Conservation (phyloP, 2,329 filamentous ascomycete species). For the Phialocephala subalpina region DNA sequence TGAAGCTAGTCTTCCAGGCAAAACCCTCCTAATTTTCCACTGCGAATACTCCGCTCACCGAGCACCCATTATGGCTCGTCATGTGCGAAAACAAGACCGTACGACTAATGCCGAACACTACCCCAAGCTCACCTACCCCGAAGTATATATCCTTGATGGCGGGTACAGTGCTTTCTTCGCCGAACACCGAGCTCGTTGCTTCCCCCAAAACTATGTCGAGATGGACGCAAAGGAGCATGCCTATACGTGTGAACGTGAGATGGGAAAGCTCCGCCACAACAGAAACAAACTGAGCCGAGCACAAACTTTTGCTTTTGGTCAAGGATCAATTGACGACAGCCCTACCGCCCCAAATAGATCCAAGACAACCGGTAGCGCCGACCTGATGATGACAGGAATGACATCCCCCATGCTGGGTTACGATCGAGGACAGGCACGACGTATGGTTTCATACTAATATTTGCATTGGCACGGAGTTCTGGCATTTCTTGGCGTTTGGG, state of each 20-base stretch:
- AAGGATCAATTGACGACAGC: conserved; percentile 66
- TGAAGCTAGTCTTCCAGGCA: conserved; percentile 66
- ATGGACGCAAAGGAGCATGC: conserved; percentile 95
- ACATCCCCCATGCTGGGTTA: conserved; percentile 53
- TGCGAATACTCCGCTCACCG: conserved; percentile 99
- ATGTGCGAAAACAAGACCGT: conserved; percentile 89
- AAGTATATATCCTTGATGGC: conserved; percentile 96
- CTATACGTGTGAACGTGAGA: conserved; percentile 90
- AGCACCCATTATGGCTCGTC: conserved; percentile 94
- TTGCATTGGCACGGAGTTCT: conserved; percentile 36
- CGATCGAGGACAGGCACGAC: conserved; percentile 62
- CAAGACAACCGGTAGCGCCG: conserved; percentile 29
- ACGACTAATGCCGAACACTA: conserved; percentile 86
- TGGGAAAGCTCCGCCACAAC: conserved; percentile 88
- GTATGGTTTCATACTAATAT: conserved; percentile 70
- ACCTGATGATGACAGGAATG: conserved; percentile 49
- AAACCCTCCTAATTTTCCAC: conserved; percentile 89
- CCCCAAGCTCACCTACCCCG: conserved; percentile 90
- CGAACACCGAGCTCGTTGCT: conserved; percentile 81
- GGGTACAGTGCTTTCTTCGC: conserved; percentile 95
- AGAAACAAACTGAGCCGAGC: conserved; percentile 86
- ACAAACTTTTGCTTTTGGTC: conserved; percentile 94
- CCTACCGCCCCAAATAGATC: conserved; percentile 55
- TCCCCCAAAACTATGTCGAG: conserved; percentile 93
- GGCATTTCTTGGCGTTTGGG: conserved; percentile 39